Conservation (phyloP, 2,329 filamentous ascomycete genomes). For the Colletotrichum spaethianum region DNA sequence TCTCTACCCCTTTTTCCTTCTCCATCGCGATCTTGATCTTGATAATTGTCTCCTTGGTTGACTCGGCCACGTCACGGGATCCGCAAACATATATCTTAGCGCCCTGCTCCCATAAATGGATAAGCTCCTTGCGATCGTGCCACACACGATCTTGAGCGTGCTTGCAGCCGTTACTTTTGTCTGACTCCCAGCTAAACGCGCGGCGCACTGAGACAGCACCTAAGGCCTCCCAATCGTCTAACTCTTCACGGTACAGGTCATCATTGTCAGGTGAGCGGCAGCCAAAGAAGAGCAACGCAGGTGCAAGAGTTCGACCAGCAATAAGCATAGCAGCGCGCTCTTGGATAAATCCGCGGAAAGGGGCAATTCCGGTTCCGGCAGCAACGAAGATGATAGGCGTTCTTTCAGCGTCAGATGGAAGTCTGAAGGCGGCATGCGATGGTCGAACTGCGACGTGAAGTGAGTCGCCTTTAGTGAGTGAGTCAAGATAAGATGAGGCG, state of each 20-base stretch:
- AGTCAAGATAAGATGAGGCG: slow-evolving; percentile 72
- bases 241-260: slow-evolving; percentile 48
- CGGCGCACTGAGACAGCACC: slow-evolving; percentile 70
- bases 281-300: slow-evolving; percentile 58
- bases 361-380: slow-evolving; percentile 66
- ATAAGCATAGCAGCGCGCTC: slow-evolving; percentile 55
- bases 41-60: slow-evolving; percentile 53
- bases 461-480: slow-evolving; percentile 59
- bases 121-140: slow-evolving; percentile 50
- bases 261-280: slow-evolving; percentile 54
- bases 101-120: slow-evolving; percentile 53
- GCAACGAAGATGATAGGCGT: slow-evolving; percentile 66
- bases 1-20: slow-evolving; percentile 49
- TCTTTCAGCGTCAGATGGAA: slow-evolving; percentile 54
- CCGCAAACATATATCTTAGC: slow-evolving; percentile 75
- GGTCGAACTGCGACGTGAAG: slow-evolving; percentile 65
- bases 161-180: slow-evolving; percentile 62
- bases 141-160: slow-evolving; percentile 64
- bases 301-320: slow-evolving; percentile 53
- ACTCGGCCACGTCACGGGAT: slow-evolving; percentile 59
- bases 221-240: slow-evolving; percentile 45
- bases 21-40: slow-evolving; percentile 44
- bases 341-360: slow-evolving; percentile 52
- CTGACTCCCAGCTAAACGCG: slow-evolving; percentile 63
- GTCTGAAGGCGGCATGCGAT: slow-evolving; percentile 57